Base-by-base conservation (phyloP, 345 rosid genomes). In the thale cress (Arabidopsis thaliana) region DNA sequence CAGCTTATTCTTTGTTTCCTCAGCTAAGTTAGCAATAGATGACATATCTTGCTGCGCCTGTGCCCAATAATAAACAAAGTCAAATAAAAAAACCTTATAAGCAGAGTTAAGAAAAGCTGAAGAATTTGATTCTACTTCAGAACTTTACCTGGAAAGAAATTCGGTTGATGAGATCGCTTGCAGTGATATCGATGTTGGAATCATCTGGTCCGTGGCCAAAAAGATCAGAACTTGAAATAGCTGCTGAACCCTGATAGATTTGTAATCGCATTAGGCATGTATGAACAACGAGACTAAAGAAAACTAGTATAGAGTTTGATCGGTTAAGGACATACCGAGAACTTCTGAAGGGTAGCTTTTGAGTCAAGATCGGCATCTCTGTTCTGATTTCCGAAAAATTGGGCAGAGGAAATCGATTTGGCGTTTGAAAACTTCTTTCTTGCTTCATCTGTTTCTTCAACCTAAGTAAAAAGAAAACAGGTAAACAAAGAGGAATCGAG, bases 41-140 rank as follows among this genome's bases (percentile, higher is more conserved):
- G 97, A 93, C 45, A 95, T 82, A 78, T 92, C 99, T 69, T 93
- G 94, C 72, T 90, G 93, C 52, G 98, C 98, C 99, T 95, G 88
- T 44, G 6, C 2, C 20, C 20, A 16, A 16, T 16, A 16, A 7
- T 0, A 28, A 37, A 13, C 45, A 67, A 22, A 30, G 13, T 20
- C 32, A 5, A 23, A 32, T 41, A 46, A 11, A 16, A 7, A 24
- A 45, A 24, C 0, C 11, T 8, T 6, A 12, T 5, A 5, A 38
- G 13, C 40, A 65, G 28, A 9, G 34, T 33, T 22, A 0, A 11
- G 22, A n/a, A 28, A 61, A 16, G 51, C 42, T 37, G 20, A 56
- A 41, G 58, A 59, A 34, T 12, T 7, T 42, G 30, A 41, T 37
- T 32, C 46, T 42, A 57, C 32, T 55, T 55, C 59, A 14, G 48